Evolutionary conservation across 768 basidiomycete genomes (phyloP).

Genomic region (Lentinula guzmanii): DNA sequence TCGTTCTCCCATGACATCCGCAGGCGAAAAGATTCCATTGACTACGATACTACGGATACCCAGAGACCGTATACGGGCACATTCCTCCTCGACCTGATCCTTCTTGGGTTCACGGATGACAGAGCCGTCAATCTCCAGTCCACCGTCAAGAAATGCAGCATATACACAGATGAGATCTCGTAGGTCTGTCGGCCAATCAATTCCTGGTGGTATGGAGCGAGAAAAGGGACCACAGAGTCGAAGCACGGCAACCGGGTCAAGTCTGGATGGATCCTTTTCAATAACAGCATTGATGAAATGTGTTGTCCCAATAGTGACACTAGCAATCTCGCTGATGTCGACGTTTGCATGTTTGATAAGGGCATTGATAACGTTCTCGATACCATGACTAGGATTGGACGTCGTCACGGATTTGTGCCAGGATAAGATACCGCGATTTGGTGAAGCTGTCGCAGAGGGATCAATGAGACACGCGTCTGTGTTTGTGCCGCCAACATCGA

Average conservation of each 20-base stretch:
- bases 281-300: slow-evolving; percentile 49
- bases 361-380: slow-evolving; percentile 34
- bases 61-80: slow-evolving; percentile 26
- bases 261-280: slow-evolving; percentile 36
- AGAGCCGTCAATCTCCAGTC: slow-evolving; percentile 36
- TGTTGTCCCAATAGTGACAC: slow-evolving; percentile 49
- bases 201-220: slow-evolving; percentile 44
- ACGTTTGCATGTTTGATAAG: slow-evolving; percentile 29
- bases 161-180: slow-evolving; percentile 30
- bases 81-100: slow-evolving; percentile 33
- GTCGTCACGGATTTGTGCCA: slow-evolving; percentile 44
- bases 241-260: slow-evolving; percentile 50
- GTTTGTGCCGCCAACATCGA: slow-evolving; percentile 7
- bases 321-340: slow-evolving; percentile 29
- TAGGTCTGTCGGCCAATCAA: slow-evolving; percentile 45
- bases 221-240: slow-evolving; percentile 53
- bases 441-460: slow-evolving; percentile 13
- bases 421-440: slow-evolving; percentile 22
- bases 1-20: slow-evolving; percentile 30
- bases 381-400: slow-evolving; percentile 43
- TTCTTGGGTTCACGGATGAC: slow-evolving; percentile 33
- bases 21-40: slow-evolving; percentile 42
- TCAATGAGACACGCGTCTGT: slow-evolving; percentile 9
- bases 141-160: slow-evolving; percentile 23
- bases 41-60: slow-evolving; percentile 32